Percentiles rank a stretch among this genome's conserved stretches.
Conservation (phyloP, 2,329 filamentous ascomycete genomes). For the Pseudonectria foliicola region DNA sequence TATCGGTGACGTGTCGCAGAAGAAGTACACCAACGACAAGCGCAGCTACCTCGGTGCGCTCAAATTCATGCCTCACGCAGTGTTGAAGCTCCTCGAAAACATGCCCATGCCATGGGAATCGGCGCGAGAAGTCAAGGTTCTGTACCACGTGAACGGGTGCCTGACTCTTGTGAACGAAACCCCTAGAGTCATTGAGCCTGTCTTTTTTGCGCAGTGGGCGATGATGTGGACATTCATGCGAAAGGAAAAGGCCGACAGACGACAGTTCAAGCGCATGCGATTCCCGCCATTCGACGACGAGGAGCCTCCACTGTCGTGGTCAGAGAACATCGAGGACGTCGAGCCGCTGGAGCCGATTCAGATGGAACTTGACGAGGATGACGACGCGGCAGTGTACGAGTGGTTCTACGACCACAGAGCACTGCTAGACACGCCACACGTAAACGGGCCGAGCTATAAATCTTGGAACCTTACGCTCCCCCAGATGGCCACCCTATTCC, state of each 20-base stretch:
- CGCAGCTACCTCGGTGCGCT: slow-evolving; percentile 92
- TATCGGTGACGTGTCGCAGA: slow-evolving; percentile 98
- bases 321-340: slow-evolving; percentile 97
- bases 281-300: slow-evolving; percentile 99
- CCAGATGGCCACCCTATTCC: slow-evolving; percentile 94
- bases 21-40: slow-evolving; percentile 98
- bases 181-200: slow-evolving; percentile 91
- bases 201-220: slow-evolving; percentile 98
- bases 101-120: slow-evolving; percentile 99
- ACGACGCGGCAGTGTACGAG: slow-evolving; percentile 85
- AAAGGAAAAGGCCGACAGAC: slow-evolving; percentile 90
- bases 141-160: slow-evolving; percentile 98
- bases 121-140: slow-evolving; percentile 88
- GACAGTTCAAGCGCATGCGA: slow-evolving; percentile 97
- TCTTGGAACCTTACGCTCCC: slow-evolving; percentile 86
- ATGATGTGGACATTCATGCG: slow-evolving; percentile 99
- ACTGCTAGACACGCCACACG: slow-evolving; percentile 82
- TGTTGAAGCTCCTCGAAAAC: slow-evolving; percentile 93
- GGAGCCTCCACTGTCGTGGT: slow-evolving; percentile 94
- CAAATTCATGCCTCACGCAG: slow-evolving; percentile 99
- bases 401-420: slow-evolving; percentile 98
- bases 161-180: slow-evolving; percentile 95
- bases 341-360: slow-evolving; percentile 96
- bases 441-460: slow-evolving; percentile 96
- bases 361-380: slow-evolving; percentile 92